These are phyloP conservation scores for Westerdykella aurantiaca DNA, from an alignment of 2,329 filamentous ascomycete species.

Conservation along the genomic window DNA sequence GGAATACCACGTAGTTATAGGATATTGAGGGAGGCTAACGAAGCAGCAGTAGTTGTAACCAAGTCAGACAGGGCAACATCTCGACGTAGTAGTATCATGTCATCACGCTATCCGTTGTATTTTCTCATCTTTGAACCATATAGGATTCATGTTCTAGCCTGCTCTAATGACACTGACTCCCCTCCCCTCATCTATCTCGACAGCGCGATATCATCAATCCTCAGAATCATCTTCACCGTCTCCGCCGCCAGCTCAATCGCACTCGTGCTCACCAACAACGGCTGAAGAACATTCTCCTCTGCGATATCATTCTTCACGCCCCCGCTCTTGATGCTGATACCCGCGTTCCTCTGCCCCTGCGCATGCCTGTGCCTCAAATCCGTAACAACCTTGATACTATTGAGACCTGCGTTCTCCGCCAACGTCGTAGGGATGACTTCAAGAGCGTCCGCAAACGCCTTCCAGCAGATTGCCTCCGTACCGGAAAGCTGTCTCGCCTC, in stretches of 20 bases:
- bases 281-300: conserved; percentile 95
- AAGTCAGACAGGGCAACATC: background rate
- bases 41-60: too few relatives aligned
- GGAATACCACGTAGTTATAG: too few relatives aligned
- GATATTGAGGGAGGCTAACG: too few relatives aligned
- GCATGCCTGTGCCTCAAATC: conserved; percentile 92
- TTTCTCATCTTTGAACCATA: background rate
- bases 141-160: background rate
- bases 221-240: conserved; percentile 91
- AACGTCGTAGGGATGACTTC: conserved; percentile 95
- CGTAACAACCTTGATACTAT: conserved; percentile 98
- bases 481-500: conserved; percentile 78
- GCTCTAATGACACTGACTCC: background rate
- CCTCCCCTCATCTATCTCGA: conserved; percentile 22
- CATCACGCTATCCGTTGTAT: background rate
- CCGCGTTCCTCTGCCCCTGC: conserved; percentile 89
- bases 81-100: background rate
- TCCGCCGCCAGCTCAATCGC: conserved; percentile 95
- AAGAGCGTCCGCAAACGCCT: conserved; percentile 95
- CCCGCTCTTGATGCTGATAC: conserved; percentile 95
- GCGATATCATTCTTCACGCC: conserved; percentile 96
- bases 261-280: conserved; percentile 91
- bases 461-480: conserved; percentile 97
- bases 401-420: conserved; percentile 94
- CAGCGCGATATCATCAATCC: conserved; percentile 62